These are phyloP conservation scores for Bruguiera sexangula DNA, from an alignment of 345 rosid species.

Conservation along the genomic window DNA sequence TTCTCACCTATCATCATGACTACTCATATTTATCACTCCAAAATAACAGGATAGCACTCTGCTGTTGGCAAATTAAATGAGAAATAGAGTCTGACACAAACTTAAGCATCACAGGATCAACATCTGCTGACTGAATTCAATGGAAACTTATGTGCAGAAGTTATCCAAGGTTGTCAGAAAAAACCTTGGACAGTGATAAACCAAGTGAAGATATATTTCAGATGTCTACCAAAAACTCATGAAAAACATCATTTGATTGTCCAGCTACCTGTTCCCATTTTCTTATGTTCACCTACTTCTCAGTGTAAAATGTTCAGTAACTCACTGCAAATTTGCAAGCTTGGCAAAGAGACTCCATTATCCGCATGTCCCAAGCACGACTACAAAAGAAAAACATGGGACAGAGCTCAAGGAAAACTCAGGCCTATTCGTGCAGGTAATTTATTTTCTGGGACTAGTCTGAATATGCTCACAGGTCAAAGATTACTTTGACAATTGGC, in stretches of 20 bases:
- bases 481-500: constrained; percentile 85
- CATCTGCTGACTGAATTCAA: not conserved
- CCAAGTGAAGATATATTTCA: not conserved
- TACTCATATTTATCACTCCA: not conserved
- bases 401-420: constrained; percentile 17
- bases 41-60: not conserved
- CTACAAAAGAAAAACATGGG: constrained; percentile 42
- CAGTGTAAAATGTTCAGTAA: constrained; percentile 13
- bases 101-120: not conserved
- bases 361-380: constrained; percentile 99
- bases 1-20: constrained; percentile 58
- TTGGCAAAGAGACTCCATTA: constrained; percentile 98
- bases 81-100: not conserved
- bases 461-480: constrained; percentile 68
- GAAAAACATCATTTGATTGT: too few relatives aligned
- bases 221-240: not conserved
- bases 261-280: not conserved
- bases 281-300: constrained; percentile 6
- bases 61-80: not conserved
- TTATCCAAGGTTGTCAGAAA: not conserved
- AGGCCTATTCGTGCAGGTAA: constrained; percentile 7
- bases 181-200: too few relatives aligned
- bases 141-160: not conserved
- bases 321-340: constrained; percentile 99
- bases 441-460: constrained; percentile 6